Evolutionary conservation across 371 early-diverging fungal species (phyloP).

Genomic region (Mortierella sp.): DNA sequence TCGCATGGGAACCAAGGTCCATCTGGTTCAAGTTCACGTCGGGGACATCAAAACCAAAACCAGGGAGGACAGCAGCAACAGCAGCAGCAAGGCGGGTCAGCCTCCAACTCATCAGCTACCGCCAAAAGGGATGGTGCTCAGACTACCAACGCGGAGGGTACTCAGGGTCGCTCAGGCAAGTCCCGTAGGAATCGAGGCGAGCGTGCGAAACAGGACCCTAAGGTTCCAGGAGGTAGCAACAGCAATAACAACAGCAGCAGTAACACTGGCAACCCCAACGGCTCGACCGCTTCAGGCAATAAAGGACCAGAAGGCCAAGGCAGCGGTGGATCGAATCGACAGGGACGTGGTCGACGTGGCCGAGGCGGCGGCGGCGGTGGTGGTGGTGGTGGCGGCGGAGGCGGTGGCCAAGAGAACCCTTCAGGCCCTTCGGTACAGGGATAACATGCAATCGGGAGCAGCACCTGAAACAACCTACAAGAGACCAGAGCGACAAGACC

Average conservation of each 20-base stretch:
- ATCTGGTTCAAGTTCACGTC: slow-evolving; percentile 13
- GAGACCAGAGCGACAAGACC: not conserved
- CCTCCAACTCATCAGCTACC: not conserved
- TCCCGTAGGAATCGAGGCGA: slow-evolving; percentile 35
- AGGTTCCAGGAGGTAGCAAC: slow-evolving; percentile 5
- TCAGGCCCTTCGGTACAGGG: slow-evolving; percentile 24
- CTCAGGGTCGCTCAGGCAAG: slow-evolving; percentile 15
- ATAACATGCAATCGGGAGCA: slow-evolving; percentile 12
- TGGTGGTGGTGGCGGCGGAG: slow-evolving; percentile 25
- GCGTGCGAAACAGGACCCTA: slow-evolving; percentile 28
- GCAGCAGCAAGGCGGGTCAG: slow-evolving; percentile 6
- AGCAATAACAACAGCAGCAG: not conserved
- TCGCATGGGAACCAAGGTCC: slow-evolving; percentile 17
- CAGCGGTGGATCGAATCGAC: slow-evolving; percentile 22
- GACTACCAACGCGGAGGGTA: slow-evolving; percentile 8
- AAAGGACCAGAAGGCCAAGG: slow-evolving; percentile 20
- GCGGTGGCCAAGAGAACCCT: slow-evolving; percentile 14
- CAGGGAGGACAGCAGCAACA: slow-evolving; percentile 25
- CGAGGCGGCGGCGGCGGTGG: slow-evolving; percentile 43
- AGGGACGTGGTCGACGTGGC: slow-evolving; percentile 33
- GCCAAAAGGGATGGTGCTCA: slow-evolving; percentile 23
- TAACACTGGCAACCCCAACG: not conserved
- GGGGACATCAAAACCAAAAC: slow-evolving; percentile 33
- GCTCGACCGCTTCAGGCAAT: slow-evolving; percentile 8
- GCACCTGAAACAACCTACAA: not conserved